These are phyloP conservation scores for Corinectria fuckeliana DNA, from an alignment of 2,329 filamentous ascomycete species.

Conservation along the genomic window DNA sequence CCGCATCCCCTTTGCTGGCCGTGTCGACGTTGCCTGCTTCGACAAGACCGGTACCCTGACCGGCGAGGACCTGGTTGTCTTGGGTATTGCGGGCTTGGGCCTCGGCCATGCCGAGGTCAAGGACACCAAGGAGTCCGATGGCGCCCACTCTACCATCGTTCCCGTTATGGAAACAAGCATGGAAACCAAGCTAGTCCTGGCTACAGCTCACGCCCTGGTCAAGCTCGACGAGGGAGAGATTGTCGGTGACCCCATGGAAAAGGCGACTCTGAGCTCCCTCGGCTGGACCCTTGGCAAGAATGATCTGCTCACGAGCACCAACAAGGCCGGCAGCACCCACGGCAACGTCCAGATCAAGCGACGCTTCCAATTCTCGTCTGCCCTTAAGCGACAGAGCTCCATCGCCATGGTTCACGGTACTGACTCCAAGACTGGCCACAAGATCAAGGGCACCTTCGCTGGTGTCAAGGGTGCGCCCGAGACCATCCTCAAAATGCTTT, in stretches of 20 bases:
- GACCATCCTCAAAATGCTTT: constrained; percentile 93
- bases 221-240: constrained; percentile 97
- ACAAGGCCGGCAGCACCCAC: constrained; percentile 44
- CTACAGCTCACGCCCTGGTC: constrained; percentile 93
- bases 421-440: constrained; percentile 75
- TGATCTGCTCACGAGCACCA: constrained; percentile 75
- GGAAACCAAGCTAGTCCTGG: constrained; percentile 90
- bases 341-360: constrained; percentile 94
- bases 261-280: constrained; percentile 87
- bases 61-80: constrained; percentile 94
- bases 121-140: constrained; percentile 73
- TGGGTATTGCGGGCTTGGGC: constrained; percentile 90
- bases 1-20: constrained; percentile 94
- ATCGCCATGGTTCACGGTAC: constrained; percentile 81
- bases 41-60: constrained; percentile 98
- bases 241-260: constrained; percentile 98
- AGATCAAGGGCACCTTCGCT: constrained; percentile 85
- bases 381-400: constrained; percentile 94
- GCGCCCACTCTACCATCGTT: constrained; percentile 81
- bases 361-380: constrained; percentile 97
- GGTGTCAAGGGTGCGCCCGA: constrained; percentile 97
- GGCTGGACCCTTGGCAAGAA: constrained; percentile 94
- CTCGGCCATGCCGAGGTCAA: constrained; percentile 72
- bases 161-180: constrained; percentile 73
- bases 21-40: constrained; percentile 96